Base-by-base conservation (phyloP, 179 eudicot species). In the Corrigiola litoralis region DNA sequence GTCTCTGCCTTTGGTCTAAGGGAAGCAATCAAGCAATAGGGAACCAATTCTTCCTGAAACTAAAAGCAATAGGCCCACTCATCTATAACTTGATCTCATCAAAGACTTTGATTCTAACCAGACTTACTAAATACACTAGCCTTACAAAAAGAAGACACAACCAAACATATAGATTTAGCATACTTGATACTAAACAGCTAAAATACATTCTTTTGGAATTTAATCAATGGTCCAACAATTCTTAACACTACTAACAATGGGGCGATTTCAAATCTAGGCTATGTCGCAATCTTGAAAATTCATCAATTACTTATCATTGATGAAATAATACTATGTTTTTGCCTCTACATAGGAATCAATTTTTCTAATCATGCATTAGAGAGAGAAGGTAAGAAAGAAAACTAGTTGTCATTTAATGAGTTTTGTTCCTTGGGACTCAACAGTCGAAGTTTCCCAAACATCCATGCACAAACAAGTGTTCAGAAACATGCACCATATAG, bases 381-480 rank as follows among this genome's bases (percentile, higher is more conserved):
- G 47, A 42, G 5, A 3, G 23, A 21, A 9, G 20, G 6, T 17
- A 12, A 51, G 29, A 34, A n/a, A 17, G 5, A 23, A 41, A 37
- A 16, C 25, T 37, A 56, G 17, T 49, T 42, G 54, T 69, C 58
- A 65, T 64, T 33, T 33, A 50, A 17, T 34, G 65, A 63, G 69
- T 10, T 4, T 53, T 7, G 55, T 70, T 63, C 65, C 78, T 74
- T 69, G 78, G 78, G 56, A 74, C 49, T 74, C 62, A 63, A 28
- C 44, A 64, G 50, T 16, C 16, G 18, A 68, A 49, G 48, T 68
- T 38, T 32, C 51, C 69, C 70, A 57, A 63, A 68, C 58, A 68
- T 31, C 59, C 64, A 74, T 63, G 70, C 53, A 56, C 27, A 44
- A 34, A 61, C 65, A 61, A 42, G 52, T 61, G 62, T 61, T 61